These are phyloP conservation scores for Prosopis cineraria DNA, from an alignment of 306 rosid genomes.

Conservation along the genomic window DNA sequence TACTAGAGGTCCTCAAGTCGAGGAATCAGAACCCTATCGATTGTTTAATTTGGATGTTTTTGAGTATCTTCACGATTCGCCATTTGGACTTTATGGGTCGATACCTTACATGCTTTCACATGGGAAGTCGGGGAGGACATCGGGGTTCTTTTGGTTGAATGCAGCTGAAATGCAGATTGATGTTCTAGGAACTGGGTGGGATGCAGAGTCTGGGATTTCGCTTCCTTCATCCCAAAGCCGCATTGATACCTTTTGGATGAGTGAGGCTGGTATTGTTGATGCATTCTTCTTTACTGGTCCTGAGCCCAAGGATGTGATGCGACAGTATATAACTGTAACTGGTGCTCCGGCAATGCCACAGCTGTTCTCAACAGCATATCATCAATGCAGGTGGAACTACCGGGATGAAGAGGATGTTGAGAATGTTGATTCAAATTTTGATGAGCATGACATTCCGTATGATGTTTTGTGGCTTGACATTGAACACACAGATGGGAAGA, in stretches of 20 bases:
- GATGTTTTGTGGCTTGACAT: conserved; percentile 98
- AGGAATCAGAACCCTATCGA: conserved; percentile 87
- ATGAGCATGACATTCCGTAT: conserved; percentile 85
- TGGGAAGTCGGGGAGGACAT: conserved; percentile 67
- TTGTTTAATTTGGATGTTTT: conserved; percentile 89
- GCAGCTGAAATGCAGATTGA: conserved; percentile 99
- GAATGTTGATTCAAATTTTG: conserved; percentile 82
- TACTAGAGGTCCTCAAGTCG: conserved; percentile 81
- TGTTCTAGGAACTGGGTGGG: conserved; percentile 88
- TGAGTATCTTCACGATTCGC: conserved; percentile 80
- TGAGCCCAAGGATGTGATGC: conserved; percentile 72
- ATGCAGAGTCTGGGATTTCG: conserved; percentile 64
- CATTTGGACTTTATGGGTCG: conserved; percentile 90
- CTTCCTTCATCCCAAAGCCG: conserved; percentile 67
- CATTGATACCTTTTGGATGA: conserved; percentile 92
- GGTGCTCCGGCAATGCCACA: conserved; percentile 84
- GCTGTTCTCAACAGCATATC: conserved; percentile 80
- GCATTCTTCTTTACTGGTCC: conserved; percentile 86
- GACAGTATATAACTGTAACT: conserved; percentile 82
- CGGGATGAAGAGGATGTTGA: conserved; percentile 94
- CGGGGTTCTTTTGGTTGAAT: conserved; percentile 92
- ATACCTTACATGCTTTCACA: conserved; percentile 93
- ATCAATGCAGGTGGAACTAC: conserved; percentile 96
- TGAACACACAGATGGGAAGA: conserved; percentile 91
- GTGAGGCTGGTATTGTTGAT: conserved; percentile 90